Conservation (phyloP, 306 rosid species). For the Rosa persica region DNA sequence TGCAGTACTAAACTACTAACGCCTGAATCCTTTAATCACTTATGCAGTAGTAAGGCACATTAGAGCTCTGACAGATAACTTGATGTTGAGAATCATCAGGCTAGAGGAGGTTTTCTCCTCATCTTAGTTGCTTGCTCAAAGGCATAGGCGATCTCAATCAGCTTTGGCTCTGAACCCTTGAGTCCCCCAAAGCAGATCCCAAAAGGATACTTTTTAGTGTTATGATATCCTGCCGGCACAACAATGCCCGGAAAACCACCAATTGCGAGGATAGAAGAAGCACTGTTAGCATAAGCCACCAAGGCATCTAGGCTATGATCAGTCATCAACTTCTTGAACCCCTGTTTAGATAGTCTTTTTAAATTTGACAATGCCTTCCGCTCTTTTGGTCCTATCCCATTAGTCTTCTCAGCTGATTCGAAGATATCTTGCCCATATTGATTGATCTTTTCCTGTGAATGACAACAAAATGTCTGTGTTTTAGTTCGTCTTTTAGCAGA, state of each 20-base stretch:
- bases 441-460: slow-evolving; percentile 29
- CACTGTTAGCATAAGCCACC: slow-evolving; percentile 34
- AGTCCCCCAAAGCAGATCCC: slow-evolving; percentile 45
- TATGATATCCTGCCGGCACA: slow-evolving; percentile 44
- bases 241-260: slow-evolving; percentile 48
- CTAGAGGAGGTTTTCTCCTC: slow-evolving; percentile 24
- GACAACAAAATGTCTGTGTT: too few species aligned
- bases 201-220: slow-evolving; percentile 31
- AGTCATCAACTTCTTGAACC: slow-evolving; percentile 42
- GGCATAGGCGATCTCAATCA: slow-evolving; percentile 43
- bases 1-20: too few species aligned
- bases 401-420: slow-evolving; percentile 24
- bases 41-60: too few species aligned
- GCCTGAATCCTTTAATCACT: too few species aligned
- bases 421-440: slow-evolving; percentile 42
- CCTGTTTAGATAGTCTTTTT: slow-evolving; percentile 28
- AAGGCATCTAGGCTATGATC: slow-evolving; percentile 34
- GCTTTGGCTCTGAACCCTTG: slow-evolving; percentile 40
- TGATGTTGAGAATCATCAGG: too few species aligned
- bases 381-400: slow-evolving; percentile 27
- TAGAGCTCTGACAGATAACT: too few species aligned
- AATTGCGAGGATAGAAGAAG: slow-evolving; percentile 32
- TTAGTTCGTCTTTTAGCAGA: too few species aligned
- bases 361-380: slow-evolving; percentile 22
- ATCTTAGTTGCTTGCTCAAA: slow-evolving; percentile 43